These are phyloP conservation scores for Thalassiosira livingstoniorum DNA, from an alignment of 352 stramenopile genomes.

Conservation along the genomic window DNA sequence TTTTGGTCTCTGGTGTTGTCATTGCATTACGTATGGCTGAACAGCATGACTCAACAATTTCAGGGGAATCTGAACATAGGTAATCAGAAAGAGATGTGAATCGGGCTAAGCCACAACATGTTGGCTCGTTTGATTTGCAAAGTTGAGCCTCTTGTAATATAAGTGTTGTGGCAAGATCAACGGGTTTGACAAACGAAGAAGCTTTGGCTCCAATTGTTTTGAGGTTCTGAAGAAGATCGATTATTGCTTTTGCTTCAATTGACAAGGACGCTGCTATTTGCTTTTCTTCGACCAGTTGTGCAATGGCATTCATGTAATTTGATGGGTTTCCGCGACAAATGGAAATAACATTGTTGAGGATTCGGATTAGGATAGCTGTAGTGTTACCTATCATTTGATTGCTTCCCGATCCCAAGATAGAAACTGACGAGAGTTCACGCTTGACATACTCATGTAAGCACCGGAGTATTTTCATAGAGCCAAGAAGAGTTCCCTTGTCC, in stretches of 20 bases:
- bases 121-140: no score
- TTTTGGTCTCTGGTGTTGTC: constrained; percentile 13
- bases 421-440: constrained; percentile 32
- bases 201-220: no score
- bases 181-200: no score
- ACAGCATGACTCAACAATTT: constrained; percentile 52
- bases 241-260: constrained; percentile 55
- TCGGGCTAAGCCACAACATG: constrained; percentile 58
- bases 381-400: constrained; percentile 34
- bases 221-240: constrained; percentile 18
- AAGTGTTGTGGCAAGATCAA: no score
- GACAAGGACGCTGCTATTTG: constrained; percentile 47
- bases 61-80: constrained; percentile 42
- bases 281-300: constrained; percentile 48
- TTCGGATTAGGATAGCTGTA: constrained; percentile 49
- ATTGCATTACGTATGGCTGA: background rate
- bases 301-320: constrained; percentile 56
- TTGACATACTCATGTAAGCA: constrained; percentile 51
- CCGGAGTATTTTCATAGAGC: constrained; percentile 55
- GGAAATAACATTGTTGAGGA: constrained; percentile 40
- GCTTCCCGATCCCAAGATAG: constrained; percentile 47
- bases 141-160: no score
- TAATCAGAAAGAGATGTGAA: constrained; percentile 62
- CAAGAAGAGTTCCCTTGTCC: constrained; percentile 66
- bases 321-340: constrained; percentile 39